Evolutionary conservation across 2,329 filamentous ascomycete species (phyloP).

Genomic region (Mycocentrospora acerina): DNA sequence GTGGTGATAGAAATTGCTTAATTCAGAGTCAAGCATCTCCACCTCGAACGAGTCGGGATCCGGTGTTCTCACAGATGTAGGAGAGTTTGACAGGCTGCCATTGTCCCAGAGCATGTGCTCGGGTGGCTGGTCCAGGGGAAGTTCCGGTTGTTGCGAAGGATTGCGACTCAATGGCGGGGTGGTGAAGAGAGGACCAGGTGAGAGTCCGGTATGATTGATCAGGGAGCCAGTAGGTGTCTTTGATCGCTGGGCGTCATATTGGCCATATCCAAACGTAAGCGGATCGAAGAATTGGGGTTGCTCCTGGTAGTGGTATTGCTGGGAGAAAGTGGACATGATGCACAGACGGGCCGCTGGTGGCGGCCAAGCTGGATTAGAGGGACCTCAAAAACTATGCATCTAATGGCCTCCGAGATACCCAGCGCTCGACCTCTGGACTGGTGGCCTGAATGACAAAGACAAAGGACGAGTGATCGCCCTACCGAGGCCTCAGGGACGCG

Average conservation of each 20-base stretch:
- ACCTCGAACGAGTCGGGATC: conserved; percentile 36
- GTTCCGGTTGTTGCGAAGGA: conserved; percentile 33
- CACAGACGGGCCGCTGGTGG: conserved; percentile 19
- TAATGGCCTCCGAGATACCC: conserved; percentile 30
- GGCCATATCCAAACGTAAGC: conserved; percentile 22
- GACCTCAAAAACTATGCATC: conserved; percentile 25
- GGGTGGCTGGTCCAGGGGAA: conserved; percentile 26
- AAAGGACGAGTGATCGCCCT: conserved; percentile 21
- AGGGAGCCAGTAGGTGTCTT: conserved; percentile 39
- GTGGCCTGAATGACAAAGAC: conserved; percentile 21
- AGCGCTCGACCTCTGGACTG: conserved; percentile 25
- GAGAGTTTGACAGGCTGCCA: conserved; percentile 38
- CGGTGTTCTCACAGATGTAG: conserved; percentile 38
- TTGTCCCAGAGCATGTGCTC: conserved; percentile 35
- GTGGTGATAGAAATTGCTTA: conserved; percentile 31
- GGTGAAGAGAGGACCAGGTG: conserved; percentile 37
- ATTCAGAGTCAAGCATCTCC: conserved; percentile 35
- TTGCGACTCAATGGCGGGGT: conserved; percentile 36
- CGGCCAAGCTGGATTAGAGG: conserved; percentile 21
- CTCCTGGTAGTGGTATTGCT: conserved; percentile 22
- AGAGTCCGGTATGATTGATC: conserved; percentile 35
- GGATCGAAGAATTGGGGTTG: conserved; percentile 22
- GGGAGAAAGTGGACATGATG: conserved; percentile 35
- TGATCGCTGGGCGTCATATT: conserved; percentile 28
- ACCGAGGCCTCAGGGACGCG: conserved; percentile 17